phyloP scores from a whole-genome alignment of 73 alveolate species.

The Tetrahymena borealis region DNA sequence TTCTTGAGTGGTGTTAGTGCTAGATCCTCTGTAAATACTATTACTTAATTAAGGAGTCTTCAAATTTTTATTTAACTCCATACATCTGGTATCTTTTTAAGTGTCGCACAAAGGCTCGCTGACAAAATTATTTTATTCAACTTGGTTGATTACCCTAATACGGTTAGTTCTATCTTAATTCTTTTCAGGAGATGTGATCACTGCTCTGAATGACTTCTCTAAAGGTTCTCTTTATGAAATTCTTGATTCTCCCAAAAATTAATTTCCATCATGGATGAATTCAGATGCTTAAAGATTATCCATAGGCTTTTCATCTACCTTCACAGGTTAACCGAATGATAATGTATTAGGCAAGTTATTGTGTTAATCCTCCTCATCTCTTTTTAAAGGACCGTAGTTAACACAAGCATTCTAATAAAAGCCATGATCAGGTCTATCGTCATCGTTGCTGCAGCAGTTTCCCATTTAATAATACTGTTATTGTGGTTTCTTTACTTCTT shows the following conservation, averaged over 20 bases:
- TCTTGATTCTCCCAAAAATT: background rate
- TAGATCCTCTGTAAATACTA: background rate
- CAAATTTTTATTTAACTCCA: background rate
- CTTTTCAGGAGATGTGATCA: background rate
- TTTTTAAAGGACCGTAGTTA: background rate
- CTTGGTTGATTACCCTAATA: background rate
- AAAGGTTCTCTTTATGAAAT: background rate
- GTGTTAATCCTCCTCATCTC: background rate
- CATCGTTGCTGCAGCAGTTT: background rate
- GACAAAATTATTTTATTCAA: background rate
- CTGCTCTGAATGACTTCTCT: background rate
- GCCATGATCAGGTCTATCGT: background rate
- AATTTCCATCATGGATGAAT: background rate
- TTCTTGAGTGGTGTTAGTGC: background rate
- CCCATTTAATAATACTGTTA: background rate
- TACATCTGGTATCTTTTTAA: background rate
- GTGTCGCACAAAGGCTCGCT: background rate
- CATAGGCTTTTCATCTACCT: background rate
- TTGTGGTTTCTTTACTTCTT: background rate
- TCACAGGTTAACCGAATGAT: background rate
- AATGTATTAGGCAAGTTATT: background rate
- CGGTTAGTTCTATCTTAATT: background rate
- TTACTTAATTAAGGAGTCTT: background rate
- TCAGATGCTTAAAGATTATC: background rate
- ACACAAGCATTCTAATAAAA: background rate